Base-by-base conservation (phyloP, 2,329 filamentous ascomycete species). In the Shiraia bambusicola region DNA sequence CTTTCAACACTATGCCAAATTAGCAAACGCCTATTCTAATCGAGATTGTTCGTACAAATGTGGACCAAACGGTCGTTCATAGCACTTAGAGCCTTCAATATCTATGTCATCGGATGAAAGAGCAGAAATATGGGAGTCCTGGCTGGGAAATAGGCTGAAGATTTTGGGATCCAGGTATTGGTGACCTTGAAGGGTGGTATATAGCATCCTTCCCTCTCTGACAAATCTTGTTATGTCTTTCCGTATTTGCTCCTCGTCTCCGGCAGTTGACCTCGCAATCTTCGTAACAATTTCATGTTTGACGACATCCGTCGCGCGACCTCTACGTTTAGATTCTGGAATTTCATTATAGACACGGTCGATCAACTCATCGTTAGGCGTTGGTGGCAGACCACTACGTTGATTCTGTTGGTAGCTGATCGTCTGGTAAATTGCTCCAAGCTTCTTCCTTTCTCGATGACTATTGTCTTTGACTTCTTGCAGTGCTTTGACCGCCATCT, bases 101-200 rank as follows among this genome's bases (percentile, higher is more conserved):
- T n/a, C n/a, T n/a, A n/a, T n/a, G n/a, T n/a, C n/a, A n/a, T n/a
- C n/a, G n/a, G n/a, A n/a, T n/a, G n/a, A n/a, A 3, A 47, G 24
- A 28, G 45, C 37, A 11, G 40, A 40, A 11, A 10, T 12, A 27
- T 29, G 0, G 8, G 37, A 2, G 15, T 15, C 22, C 33, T 24
- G 30, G 16, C 45, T 35, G 24, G 11, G 40, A 42, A 47, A 47
- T 15, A 47, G 37, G 16, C 43, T n/a, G 6, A 47, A 30, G 2
- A 47, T n/a, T 10, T 22, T 30, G 26, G 13, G 45, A 5, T 44
- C 14, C 6, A 47, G 30, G 1, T 6, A 35, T 33, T 6, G 13
- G 6, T 22, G 3, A 3, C 45, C 40, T 29, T 13, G 29, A n/a
- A 47, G 19, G 13, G 44, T 35, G 27, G 28, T 3, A 34, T 47